Percentiles rank a stretch among this genome's conserved stretches.
phyloP scores from a whole-genome alignment of 139 green algal species.

The Closterium sp. region DNA sequence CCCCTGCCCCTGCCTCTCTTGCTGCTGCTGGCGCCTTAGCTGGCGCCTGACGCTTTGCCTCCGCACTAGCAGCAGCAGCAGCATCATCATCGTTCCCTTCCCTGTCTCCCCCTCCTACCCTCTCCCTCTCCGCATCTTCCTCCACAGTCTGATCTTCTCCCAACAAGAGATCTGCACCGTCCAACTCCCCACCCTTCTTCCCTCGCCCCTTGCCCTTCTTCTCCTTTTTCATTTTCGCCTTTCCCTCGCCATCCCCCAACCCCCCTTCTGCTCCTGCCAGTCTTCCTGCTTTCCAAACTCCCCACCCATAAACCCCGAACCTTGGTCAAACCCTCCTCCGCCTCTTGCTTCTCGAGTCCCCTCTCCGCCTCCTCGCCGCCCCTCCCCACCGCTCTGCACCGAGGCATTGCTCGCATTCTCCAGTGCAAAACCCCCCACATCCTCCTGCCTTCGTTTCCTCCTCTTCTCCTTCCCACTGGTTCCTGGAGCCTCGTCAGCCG shows the following conservation, averaged over 20 bases:
- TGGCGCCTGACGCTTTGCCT: not conserved
- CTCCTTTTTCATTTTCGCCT: constrained; percentile 27
- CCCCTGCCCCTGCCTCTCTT: constrained; percentile 2
- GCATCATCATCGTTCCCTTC: constrained; percentile 3
- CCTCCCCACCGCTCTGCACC: not conserved
- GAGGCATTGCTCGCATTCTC: not conserved
- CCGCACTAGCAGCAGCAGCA: not conserved
- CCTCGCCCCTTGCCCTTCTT: not conserved
- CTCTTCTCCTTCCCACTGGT: not conserved
- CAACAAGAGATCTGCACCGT: not conserved
- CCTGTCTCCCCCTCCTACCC: not conserved
- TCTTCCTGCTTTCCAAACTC: not conserved
- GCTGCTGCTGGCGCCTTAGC: not conserved
- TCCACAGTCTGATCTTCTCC: not conserved
- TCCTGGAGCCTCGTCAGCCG: not conserved
- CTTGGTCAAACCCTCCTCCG: not conserved
- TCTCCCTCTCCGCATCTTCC: constrained; percentile 17
- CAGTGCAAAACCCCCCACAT: no score
- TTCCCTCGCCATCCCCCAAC: not conserved
- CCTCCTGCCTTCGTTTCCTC: not conserved
- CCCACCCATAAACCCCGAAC: not conserved
- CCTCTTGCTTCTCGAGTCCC: not conserved
- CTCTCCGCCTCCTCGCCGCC: no score
- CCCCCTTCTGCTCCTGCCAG: not conserved
- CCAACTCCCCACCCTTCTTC: constrained; percentile 1